Evolutionary conservation across 371 early-diverging fungal species (phyloP).

Genomic region (Vittaforma corneae): DNA sequence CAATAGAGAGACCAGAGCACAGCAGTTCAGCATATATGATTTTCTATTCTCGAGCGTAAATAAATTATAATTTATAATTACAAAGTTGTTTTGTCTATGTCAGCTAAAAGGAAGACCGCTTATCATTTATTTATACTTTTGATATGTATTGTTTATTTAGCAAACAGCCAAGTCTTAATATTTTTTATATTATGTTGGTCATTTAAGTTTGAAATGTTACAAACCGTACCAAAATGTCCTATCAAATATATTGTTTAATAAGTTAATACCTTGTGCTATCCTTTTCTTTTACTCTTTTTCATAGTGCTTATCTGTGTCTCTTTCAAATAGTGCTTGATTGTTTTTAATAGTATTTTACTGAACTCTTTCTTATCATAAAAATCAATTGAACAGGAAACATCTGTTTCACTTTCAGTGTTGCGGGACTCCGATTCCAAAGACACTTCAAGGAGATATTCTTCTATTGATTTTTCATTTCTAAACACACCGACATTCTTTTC

Average conservation of each 20-base stretch:
- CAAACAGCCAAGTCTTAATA: not conserved
- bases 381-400: slow-evolving; percentile 15
- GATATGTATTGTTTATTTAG: not conserved
- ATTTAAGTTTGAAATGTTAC: not conserved
- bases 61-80: not conserved
- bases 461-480: too few relatives aligned
- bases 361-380: slow-evolving; percentile 20
- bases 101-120: too few relatives aligned
- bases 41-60: slow-evolving; percentile 20
- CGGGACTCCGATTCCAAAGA: too few relatives aligned
- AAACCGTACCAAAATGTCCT: not conserved
- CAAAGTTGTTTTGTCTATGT: not conserved
- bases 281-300: not conserved
- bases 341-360: slow-evolving; percentile 10
- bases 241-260: not conserved
- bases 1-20: not conserved
- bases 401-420: slow-evolving; percentile 3
- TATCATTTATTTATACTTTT: too few relatives aligned
- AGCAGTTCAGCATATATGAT: slow-evolving; percentile 29
- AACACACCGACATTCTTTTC: too few relatives aligned
- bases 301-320: not conserved
- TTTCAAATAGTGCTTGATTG: slow-evolving; percentile 18
- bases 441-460: too few relatives aligned
- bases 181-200: not conserved
- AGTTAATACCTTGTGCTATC: not conserved